Conservation (phyloP, 2,329 filamentous ascomycete genomes). For the Claviceps humidiphila region DNA sequence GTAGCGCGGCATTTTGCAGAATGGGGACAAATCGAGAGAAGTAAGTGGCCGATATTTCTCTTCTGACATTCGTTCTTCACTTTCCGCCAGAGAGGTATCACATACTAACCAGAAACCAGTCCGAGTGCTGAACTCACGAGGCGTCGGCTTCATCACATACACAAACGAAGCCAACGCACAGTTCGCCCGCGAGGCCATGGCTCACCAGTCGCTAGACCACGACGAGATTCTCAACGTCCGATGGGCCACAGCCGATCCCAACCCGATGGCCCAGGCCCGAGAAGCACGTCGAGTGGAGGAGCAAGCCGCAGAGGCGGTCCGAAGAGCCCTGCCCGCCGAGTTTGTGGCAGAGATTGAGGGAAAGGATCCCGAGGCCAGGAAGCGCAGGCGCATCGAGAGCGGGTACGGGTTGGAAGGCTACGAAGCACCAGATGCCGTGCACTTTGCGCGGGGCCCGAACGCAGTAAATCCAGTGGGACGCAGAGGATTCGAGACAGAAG, state of each 20-base stretch:
- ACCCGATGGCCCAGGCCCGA: slow-evolving; percentile 84
- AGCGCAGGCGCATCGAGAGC: slow-evolving; percentile 79
- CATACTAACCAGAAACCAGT: slow-evolving; percentile 20
- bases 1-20: slow-evolving; percentile 91
- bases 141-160: slow-evolving; percentile 93
- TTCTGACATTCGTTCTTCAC: background rate
- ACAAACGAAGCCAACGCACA: slow-evolving; percentile 79
- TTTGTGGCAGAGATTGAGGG: slow-evolving; percentile 93
- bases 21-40: slow-evolving; percentile 86
- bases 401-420: slow-evolving; percentile 83
- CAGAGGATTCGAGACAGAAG: slow-evolving; percentile 48
- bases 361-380: slow-evolving; percentile 71
- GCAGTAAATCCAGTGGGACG: slow-evolving; percentile 47
- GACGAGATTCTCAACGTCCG: slow-evolving; percentile 88
- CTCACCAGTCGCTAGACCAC: slow-evolving; percentile 83
- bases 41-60: slow-evolving; percentile 17
- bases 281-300: slow-evolving; percentile 85
- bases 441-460: slow-evolving; percentile 70
- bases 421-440: slow-evolving; percentile 85
- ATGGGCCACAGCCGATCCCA: slow-evolving; percentile 94
- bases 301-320: slow-evolving; percentile 87
- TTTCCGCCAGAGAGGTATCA: background rate
- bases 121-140: slow-evolving; percentile 74
- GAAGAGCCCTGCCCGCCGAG: slow-evolving; percentile 73
- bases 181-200: slow-evolving; percentile 93